Evolutionary conservation across 768 basidiomycete genomes (phyloP), one percentile per base, ranked within the genome.

Genomic region (Naganishia randhawae): DNA sequence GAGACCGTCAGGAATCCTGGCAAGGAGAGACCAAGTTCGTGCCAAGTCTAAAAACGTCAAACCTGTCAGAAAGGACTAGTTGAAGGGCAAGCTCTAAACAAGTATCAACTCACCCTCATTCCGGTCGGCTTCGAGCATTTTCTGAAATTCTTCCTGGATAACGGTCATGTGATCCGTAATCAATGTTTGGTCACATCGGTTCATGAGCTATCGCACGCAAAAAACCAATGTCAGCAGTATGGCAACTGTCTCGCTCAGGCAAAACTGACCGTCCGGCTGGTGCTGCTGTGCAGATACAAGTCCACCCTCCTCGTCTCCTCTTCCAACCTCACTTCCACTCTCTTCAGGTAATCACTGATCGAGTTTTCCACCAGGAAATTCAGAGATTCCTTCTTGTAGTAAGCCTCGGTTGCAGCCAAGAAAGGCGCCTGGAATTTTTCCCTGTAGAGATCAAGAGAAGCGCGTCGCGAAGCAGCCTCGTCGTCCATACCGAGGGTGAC

Each of bases 281-380:
- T 96, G 68, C 87, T 87, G 8, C 89, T 88, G 80, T 95, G 89
- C 51, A 99, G 84, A 80, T 96, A 97, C 62, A 91, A 85, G 77
- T 96, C 94, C 25, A 97, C 92, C 27, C 95, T 86, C 76, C 94
- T 91, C 80, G 95, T 92, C 75, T 99, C 95, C 80, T 99, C 94
- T 67, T 86, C 86, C 67, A 99, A 81, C 51, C 95, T 86, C 75
- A 90, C 89, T 77, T 96, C 95, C 0, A 92, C 94, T 80, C 91
- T 94, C 82, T 88, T 92, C 78, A 99, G 83, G 80, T 97, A 99
- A 76, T 97, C 95, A 14, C 91, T 90, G 57, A 97, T 88, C 67
- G 85, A 89, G 81, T 92, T 92, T 75, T 88, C 86, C 1, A 88
- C 87, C 31, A 97, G 85, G 84, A 92, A 99, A 4, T 88, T 85